phyloP scores from a whole-genome alignment of 2,329 filamentous ascomycete species.

The Pseudocercospora cruenta region DNA sequence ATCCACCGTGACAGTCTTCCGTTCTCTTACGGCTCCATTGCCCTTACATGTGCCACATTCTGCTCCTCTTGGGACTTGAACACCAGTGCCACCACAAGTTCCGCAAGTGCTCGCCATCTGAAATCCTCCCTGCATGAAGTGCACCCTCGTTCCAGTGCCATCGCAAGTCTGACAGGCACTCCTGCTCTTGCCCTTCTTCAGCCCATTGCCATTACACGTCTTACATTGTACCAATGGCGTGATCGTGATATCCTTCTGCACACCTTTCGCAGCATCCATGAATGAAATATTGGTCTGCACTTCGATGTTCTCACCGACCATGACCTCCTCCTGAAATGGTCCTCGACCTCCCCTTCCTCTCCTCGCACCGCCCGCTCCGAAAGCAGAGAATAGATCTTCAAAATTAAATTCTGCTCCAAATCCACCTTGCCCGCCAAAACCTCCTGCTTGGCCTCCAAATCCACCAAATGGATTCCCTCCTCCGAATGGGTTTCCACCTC shows the following conservation, averaged over 20 bases:
- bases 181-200: constrained; percentile 79
- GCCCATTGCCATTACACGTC: constrained; percentile 79
- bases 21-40: constrained; percentile 80
- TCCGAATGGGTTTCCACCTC: constrained; percentile 66
- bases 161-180: constrained; percentile 77
- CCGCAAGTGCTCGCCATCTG: constrained; percentile 92
- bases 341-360: constrained; percentile 58
- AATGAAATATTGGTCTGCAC: constrained; percentile 92
- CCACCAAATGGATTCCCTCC: constrained; percentile 55
- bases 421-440: constrained; percentile 55
- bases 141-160: constrained; percentile 83
- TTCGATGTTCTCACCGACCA: constrained; percentile 96
- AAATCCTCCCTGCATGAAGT: constrained; percentile 90
- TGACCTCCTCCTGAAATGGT: constrained; percentile 76
- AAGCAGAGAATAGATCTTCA: constrained; percentile 91
- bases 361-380: constrained; percentile 65
- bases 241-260: constrained; percentile 83
- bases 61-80: constrained; percentile 73
- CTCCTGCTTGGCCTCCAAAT: constrained; percentile 51
- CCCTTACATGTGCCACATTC: constrained; percentile 82
- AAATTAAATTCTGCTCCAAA: constrained; percentile 79
- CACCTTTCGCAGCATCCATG: constrained; percentile 92
- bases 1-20: constrained; percentile 82
- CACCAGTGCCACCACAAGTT: constrained; percentile 77
- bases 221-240: constrained; percentile 79